A percentile compares a stretch with the other conserved stretches of the same genome.
Conservation (phyloP, 225 moss, liverwort and hornwort species). For the Polytrichum commune region DNA sequence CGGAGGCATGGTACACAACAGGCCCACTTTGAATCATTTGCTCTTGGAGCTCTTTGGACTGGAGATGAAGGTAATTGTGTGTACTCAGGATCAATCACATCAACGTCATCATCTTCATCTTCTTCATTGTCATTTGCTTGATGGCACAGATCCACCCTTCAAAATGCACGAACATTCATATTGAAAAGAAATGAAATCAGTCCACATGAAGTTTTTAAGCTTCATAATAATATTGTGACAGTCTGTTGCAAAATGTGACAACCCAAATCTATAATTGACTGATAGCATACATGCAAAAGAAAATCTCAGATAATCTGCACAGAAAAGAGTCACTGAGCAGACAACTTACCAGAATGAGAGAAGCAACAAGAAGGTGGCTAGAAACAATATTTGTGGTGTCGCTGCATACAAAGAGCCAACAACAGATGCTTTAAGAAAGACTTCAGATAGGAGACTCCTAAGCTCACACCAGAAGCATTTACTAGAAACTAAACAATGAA, state of each 20-base stretch:
- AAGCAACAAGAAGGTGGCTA: conserved; percentile 83
- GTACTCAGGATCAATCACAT: conserved; percentile 35
- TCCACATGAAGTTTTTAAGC: too few relatives aligned
- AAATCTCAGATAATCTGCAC: too few relatives aligned
- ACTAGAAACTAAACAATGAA: too few relatives aligned
- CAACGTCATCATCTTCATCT: conserved; percentile 83
- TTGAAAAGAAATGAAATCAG: too few relatives aligned
- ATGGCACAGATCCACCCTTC: conserved; percentile 92
- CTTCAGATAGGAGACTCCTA: too few relatives aligned
- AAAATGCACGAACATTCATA: background rate
- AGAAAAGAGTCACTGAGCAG: background rate
- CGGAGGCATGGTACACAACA: conserved; percentile 48
- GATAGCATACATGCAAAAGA: too few relatives aligned
- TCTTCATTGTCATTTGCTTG: conserved; percentile 76
- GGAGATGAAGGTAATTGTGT: conserved; percentile 36
- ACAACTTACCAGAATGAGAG: conserved; percentile 85
- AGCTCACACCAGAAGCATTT: too few relatives aligned
- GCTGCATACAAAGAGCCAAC: conserved; percentile 47
- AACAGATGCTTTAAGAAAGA: too few relatives aligned
- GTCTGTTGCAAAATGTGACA: too few relatives aligned
- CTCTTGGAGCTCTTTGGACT: conserved; percentile 22
- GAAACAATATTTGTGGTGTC: conserved; percentile 77
- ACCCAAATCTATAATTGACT: too few relatives aligned
- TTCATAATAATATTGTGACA: too few relatives aligned
- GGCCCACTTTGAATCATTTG: conserved; percentile 35